Percentiles rank a stretch among this genome's conserved stretches.
These are phyloP conservation scores for Golubevia pallescens DNA, from an alignment of 1,284 basidiomycete species.

Conservation along the genomic window DNA sequence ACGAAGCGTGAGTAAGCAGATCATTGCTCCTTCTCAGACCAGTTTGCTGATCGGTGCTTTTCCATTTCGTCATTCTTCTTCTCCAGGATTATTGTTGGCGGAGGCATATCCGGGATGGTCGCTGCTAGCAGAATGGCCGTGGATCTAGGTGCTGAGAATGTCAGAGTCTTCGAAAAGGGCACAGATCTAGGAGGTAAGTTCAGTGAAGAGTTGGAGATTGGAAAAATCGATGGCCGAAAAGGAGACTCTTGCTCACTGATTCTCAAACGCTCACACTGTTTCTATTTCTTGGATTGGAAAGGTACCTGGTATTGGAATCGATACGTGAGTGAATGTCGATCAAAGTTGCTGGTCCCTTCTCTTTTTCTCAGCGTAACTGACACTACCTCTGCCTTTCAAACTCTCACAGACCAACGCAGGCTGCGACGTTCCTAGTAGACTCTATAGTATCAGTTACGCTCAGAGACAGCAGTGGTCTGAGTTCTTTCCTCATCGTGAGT, in stretches of 20 bases:
- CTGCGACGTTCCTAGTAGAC: background rate
- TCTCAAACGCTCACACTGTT: background rate
- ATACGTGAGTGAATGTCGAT: no score
- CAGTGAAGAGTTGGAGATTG: no score
- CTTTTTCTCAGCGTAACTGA: no score
- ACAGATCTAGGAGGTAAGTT: background rate
- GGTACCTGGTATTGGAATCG: no score
- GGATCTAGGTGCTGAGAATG: background rate
- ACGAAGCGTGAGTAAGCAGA: background rate
- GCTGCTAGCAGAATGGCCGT: background rate
- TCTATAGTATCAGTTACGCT: background rate
- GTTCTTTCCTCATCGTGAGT: background rate
- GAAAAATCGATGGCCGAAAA: no score
- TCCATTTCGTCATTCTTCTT: background rate
- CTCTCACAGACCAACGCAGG: background rate
- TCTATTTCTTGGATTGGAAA: background rate
- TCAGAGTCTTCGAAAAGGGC: background rate
- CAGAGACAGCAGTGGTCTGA: background rate
- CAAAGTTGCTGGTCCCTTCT: no score
- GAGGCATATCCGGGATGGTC: background rate
- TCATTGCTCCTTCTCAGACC: background rate
- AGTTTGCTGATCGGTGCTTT: background rate
- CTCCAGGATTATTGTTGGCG: slow-evolving; percentile 2
- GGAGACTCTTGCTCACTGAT: no score
- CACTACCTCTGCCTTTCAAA: no score